Conservation (phyloP, 2,329 filamentous ascomycete species). For the Diaporthe sp. region DNA sequence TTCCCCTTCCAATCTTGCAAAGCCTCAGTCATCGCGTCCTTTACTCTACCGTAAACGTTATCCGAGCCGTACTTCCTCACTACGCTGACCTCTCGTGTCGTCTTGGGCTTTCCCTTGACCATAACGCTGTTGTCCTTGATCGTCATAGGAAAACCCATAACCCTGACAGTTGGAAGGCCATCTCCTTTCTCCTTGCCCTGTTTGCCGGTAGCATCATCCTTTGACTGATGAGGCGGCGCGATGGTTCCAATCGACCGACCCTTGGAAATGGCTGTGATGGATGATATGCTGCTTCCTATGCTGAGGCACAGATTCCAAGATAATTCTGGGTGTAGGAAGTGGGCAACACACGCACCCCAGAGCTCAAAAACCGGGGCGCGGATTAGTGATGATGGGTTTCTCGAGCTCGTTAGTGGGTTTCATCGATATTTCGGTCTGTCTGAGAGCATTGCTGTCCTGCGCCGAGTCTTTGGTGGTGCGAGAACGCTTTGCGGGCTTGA, state of each 20-base stretch:
- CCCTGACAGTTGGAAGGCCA: slow-evolving; percentile 1
- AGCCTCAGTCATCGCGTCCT: slow-evolving; percentile 12
- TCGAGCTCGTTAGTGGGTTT: neutral
- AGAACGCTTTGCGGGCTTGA: neutral
- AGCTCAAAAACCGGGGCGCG: slow-evolving; percentile 35
- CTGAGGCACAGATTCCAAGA: slow-evolving; percentile 32
- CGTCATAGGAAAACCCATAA: slow-evolving; percentile 34
- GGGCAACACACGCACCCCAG: slow-evolving; percentile 45
- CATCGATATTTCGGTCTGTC: neutral
- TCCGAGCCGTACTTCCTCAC: slow-evolving; percentile 29
- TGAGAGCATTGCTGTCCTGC: neutral
- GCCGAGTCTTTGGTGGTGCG: neutral
- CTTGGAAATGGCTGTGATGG: slow-evolving; percentile 34
- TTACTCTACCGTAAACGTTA: neutral
- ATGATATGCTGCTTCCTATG: slow-evolving; percentile 34
- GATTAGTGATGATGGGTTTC: slow-evolving; percentile 36
- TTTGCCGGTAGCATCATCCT: neutral
- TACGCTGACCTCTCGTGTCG: slow-evolving; percentile 26
- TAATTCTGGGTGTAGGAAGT: slow-evolving; percentile 34
- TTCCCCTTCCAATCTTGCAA: slow-evolving; percentile 27
- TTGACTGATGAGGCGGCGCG: slow-evolving; percentile 17
- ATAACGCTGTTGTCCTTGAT: slow-evolving; percentile 29
- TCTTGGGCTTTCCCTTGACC: slow-evolving; percentile 30
- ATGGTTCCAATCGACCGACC: slow-evolving; percentile 32
- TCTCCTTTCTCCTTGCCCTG: neutral